phyloP scores from a whole-genome alignment of 2,329 filamentous ascomycete genomes.

The Fusarium algeriense region DNA sequence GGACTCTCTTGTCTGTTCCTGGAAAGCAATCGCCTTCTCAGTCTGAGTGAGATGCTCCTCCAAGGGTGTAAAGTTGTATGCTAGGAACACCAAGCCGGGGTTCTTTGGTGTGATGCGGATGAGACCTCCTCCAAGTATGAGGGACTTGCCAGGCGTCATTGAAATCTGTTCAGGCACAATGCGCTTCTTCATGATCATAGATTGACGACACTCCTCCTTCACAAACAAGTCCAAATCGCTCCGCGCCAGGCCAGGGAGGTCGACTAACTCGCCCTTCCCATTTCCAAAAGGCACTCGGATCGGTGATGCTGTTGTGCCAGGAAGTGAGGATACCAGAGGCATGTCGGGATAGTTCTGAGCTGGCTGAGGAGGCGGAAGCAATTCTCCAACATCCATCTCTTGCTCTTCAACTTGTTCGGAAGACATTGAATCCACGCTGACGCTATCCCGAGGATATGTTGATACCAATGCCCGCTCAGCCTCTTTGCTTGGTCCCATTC shows the following conservation, averaged over 20 bases:
- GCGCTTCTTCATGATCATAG: conserved; percentile 83
- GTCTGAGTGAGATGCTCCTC: conserved; percentile 81
- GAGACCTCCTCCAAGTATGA: conserved; percentile 83
- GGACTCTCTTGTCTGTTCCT: conserved; percentile 70
- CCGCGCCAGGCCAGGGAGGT: conserved; percentile 87
- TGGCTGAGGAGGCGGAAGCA: conserved; percentile 81
- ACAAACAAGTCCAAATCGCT: conserved; percentile 80
- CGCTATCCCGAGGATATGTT: conserved; percentile 28
- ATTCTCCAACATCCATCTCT: conserved; percentile 58
- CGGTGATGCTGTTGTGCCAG: conserved; percentile 94
- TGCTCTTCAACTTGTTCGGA: conserved; percentile 45
- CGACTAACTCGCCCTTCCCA: conserved; percentile 89
- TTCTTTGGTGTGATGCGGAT: conserved; percentile 84
- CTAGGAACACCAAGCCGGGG: conserved; percentile 74
- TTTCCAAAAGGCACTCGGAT: conserved; percentile 92
- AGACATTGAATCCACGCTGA: conserved; percentile 44
- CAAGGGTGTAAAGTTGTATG: conserved; percentile 89
- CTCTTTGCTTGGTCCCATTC: conserved; percentile 55
- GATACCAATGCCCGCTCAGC: conserved; percentile 23
- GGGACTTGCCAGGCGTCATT: conserved; percentile 80
- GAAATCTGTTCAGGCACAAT: conserved; percentile 78
- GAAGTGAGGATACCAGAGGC: conserved; percentile 86
- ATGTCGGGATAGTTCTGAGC: conserved; percentile 84
- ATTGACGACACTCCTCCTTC: conserved; percentile 70
- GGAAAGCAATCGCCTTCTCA: conserved; percentile 81